Evolutionary conservation across 768 basidiomycete genomes (phyloP), one percentile per base, ranked within the genome.

Genomic region (Rhodotorula graminis): DNA sequence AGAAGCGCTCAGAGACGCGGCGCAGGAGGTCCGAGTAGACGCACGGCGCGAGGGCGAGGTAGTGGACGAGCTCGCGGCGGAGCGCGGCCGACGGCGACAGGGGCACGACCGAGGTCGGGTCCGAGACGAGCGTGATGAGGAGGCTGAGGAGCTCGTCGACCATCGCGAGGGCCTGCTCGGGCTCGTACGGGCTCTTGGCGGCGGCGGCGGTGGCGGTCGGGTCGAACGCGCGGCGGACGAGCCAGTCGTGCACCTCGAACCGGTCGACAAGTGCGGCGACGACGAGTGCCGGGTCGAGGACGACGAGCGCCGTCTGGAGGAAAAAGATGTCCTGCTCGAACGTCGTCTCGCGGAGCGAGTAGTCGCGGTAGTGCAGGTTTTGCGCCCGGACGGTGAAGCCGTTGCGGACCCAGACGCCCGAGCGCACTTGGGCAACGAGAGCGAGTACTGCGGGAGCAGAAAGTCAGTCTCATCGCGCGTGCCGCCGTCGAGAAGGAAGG

Each of bases 381-480:
- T 98, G 96, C 0, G 93, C 93, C 2, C 95, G 89, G 76, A 98
- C 94, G 25, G 90, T 90, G 78, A 93, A 91, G 8, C 96, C 96
- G 77, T 99, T 99, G 65, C 95, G 90, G 15, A 96, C 94, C 96
- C 96, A 99, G 9, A 98, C 85, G 0, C 93, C 93, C 0, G 92
- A 90, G 37, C 93, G 88, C 63, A 97, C 92, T 80, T 98, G 96
- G 0, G 94, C 93, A 58, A 95, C 88, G 88, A 94, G 92, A 2
- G 89, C 86, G 40, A 93, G 21, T n/a, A 72, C 79, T 79, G 57
- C 25, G 50, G 23, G 27, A 3, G 25, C 25, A 2, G 50, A 7
- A 8, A 37, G 9, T 18, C 49, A 7, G 25, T 52, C 25, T 27
- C 50, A 12, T 25, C 11, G 50, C 27, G 23, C 23, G 7, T 2